Base-by-base conservation (phyloP, 306 rosid genomes). In the Gillenia trifoliata region DNA sequence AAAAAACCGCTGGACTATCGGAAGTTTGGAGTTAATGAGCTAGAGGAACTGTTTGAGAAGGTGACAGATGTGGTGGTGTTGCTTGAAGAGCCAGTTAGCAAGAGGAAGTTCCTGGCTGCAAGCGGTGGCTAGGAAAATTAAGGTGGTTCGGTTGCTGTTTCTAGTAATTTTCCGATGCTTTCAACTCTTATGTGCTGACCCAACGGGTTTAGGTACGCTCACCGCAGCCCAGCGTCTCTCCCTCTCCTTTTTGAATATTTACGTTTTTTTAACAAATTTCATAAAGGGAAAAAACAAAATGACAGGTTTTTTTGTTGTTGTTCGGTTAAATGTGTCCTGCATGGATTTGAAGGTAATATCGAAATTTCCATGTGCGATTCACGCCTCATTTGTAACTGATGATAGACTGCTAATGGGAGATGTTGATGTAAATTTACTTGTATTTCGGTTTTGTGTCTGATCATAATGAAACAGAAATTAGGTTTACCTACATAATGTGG, bases 21-120 rank as follows among this genome's bases (percentile, higher is more conserved):
- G 65, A 84, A 79, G 65, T 82, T 87, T 81, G 93, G 97, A 12
- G 92, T 87, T 75, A 75, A 79, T 62, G 81, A 81, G 79, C 83
- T 94, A 60, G 96, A 94, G 86, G 93, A 87, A 75, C 83, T 94
- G 80, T 78, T 94, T 28, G 89, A 86, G 72, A 92, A 82, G 81
- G 86, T 92, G 64, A 80, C 75, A 12, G 99, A 94, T 76, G 92
- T 92, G 74, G 99, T 87, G 45, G 85, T 66, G 65, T 81, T 94
- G 85, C 89, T 82, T 31, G 96, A 90, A 90, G 99, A 94, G 55
- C 89, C 96, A 43, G 78, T 49, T 40, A 90, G 89, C 90, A 87
- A 83, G 88, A 79, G 72, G 83, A 91, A 90, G 88, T 90, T 87
- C 80, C 76, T 94, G 69, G 83, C 89, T 50, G 92, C 97, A 17